phyloP scores from a whole-genome alignment of 768 basidiomycete species.

The Lentinula guzmanii region DNA sequence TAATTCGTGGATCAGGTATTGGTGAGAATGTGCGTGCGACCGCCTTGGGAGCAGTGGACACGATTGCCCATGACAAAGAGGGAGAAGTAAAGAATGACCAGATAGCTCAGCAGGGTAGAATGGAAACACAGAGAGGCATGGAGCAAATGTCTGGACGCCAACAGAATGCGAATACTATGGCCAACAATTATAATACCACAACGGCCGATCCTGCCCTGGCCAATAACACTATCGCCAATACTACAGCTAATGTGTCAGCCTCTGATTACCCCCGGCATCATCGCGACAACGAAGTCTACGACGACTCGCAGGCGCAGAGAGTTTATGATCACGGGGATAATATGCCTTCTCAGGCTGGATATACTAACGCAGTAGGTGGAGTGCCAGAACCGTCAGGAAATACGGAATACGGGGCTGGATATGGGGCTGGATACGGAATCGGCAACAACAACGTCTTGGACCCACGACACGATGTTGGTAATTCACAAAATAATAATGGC shows the following conservation, averaged over 20 bases:
- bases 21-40: slow-evolving; percentile 3
- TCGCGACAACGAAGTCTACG: slow-evolving; percentile 3
- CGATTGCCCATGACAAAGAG: neutral
- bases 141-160: neutral
- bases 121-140: neutral
- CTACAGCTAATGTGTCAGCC: neutral
- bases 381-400: neutral
- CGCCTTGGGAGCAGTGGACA: slow-evolving; percentile 1
- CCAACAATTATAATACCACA: neutral
- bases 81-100: neutral
- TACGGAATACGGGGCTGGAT: neutral
- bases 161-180: neutral
- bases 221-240: neutral
- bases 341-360: neutral
- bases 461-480: neutral
- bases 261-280: neutral
- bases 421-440: neutral
- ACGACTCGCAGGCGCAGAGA: neutral
- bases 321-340: neutral
- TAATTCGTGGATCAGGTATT: neutral
- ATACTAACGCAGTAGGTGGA: neutral
- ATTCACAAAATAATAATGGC: neutral
- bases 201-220: neutral
- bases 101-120: neutral
- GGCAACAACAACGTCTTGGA: neutral